These are phyloP conservation scores for Geoglossum glabrum DNA, from an alignment of 495 filamentous ascomycete species.

Conservation along the genomic window DNA sequence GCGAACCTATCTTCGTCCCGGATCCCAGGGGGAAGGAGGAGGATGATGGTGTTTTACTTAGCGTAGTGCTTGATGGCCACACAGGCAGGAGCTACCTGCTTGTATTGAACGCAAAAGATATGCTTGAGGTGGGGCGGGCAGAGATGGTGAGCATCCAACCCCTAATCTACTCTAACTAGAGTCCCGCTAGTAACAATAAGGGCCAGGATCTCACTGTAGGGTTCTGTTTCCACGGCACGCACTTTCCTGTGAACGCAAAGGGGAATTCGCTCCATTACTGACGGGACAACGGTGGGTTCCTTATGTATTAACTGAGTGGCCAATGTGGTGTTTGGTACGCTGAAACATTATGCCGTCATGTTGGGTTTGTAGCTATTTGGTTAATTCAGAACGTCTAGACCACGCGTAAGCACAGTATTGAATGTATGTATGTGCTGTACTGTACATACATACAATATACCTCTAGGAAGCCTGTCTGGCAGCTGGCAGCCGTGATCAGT, in stretches of 20 bases:
- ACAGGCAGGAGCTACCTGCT: conserved; percentile 46
- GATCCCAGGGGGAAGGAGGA: conserved; percentile 28
- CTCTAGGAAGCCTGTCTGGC: too few relatives aligned
- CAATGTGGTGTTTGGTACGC: not conserved
- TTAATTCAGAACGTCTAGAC: too few relatives aligned
- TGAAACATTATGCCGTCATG: not conserved
- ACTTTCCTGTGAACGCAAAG: conserved; percentile 20
- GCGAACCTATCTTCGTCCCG: conserved; percentile 55
- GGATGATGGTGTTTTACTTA: conserved; percentile 56
- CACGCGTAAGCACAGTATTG: too few relatives aligned
- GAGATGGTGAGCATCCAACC: conserved; percentile 19
- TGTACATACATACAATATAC: too few relatives aligned
- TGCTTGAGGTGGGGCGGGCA: conserved; percentile 48
- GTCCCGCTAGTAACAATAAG: not conserved
- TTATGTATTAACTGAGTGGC: not conserved
- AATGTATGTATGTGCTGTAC: too few relatives aligned
- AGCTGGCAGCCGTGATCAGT: too few relatives aligned
- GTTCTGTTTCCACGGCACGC: conserved; percentile 54
- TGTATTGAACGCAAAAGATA: conserved; percentile 40
- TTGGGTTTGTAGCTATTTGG: too few relatives aligned
- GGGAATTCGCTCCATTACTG: not conserved
- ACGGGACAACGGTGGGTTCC: not conserved
- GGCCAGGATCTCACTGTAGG: conserved; percentile 29
- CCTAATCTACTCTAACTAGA: not conserved
- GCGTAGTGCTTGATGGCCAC: conserved; percentile 47